Percentiles rank a stretch among this genome's conserved stretches.
Evolutionary conservation across 257 asterid species (phyloP).

Genomic region (Rhazya stricta): DNA sequence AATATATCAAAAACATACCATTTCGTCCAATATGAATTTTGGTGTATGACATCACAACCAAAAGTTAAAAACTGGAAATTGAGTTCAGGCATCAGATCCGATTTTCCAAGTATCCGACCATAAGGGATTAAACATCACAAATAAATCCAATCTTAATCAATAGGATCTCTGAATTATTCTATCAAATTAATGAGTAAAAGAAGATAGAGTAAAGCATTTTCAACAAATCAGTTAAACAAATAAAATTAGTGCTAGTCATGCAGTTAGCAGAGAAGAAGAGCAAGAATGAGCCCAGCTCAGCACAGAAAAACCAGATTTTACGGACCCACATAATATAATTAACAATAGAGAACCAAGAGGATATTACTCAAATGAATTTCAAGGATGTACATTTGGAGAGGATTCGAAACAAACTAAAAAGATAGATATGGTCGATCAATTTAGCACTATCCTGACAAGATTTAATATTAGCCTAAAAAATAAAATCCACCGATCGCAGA

Average conservation of each 20-base stretch:
- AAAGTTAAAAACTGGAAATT: not conserved
- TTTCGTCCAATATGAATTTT: not conserved
- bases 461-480: not conserved
- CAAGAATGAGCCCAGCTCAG: not conserved
- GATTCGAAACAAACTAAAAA: not conserved
- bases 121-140: not conserved
- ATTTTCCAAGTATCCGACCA: not conserved
- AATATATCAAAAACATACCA: not conserved
- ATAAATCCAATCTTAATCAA: conserved; percentile 15
- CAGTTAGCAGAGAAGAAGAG: not conserved
- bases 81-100: not conserved
- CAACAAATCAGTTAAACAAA: not conserved
- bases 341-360: not conserved
- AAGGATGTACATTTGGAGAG: not conserved
- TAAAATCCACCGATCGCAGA: not conserved
- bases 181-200: conserved; percentile 12
- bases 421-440: not conserved
- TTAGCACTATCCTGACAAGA: not conserved
- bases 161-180: not conserved
- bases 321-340: not conserved
- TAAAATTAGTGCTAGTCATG: not conserved
- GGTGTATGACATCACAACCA: not conserved
- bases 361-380: not conserved
- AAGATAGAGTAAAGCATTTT: not conserved
- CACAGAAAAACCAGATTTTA: too few relatives aligned